phyloP scores from a whole-genome alignment of 2,329 filamentous ascomycete species.

The Dothistroma pini region DNA sequence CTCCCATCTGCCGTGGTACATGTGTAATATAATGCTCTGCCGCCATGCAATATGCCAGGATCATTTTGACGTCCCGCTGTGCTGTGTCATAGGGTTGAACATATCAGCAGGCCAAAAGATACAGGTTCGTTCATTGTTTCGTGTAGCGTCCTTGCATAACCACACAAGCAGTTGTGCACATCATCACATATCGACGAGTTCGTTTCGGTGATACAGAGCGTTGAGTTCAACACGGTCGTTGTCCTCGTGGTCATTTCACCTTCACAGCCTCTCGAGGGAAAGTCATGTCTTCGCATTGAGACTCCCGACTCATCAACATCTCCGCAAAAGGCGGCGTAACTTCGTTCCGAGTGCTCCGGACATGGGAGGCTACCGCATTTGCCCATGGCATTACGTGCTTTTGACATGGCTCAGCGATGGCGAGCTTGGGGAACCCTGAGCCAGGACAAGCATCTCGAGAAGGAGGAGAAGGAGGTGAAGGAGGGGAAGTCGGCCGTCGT shows the following conservation, averaged over 20 bases:
- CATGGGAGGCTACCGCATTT: not conserved
- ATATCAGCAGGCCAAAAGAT: no score
- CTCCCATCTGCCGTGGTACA: no score
- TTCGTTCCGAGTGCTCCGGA: not conserved
- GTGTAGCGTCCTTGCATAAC: no score
- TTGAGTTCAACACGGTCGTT: no score
- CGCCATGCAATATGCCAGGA: no score
- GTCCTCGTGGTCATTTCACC: not conserved
- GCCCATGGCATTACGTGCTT: not conserved
- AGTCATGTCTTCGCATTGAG: not conserved
- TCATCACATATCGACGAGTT: no score
- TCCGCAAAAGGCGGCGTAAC: slow-evolving; percentile 1
- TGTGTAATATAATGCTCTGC: no score
- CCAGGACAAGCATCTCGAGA: not conserved
- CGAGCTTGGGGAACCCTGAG: not conserved
- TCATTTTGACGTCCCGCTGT: no score
- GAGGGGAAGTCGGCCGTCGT: not conserved
- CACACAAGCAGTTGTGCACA: no score
- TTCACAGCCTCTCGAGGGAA: not conserved
- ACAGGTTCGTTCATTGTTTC: no score
- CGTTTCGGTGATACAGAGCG: no score
- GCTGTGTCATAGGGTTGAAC: no score
- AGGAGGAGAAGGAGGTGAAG: not conserved
- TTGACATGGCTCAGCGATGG: not conserved
- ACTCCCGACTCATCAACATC: not conserved